Percentiles rank a stretch among this genome's conserved stretches.
These are phyloP conservation scores for Hypholoma sublateritium DNA, from an alignment of 768 basidiomycete species.

Conservation along the genomic window DNA sequence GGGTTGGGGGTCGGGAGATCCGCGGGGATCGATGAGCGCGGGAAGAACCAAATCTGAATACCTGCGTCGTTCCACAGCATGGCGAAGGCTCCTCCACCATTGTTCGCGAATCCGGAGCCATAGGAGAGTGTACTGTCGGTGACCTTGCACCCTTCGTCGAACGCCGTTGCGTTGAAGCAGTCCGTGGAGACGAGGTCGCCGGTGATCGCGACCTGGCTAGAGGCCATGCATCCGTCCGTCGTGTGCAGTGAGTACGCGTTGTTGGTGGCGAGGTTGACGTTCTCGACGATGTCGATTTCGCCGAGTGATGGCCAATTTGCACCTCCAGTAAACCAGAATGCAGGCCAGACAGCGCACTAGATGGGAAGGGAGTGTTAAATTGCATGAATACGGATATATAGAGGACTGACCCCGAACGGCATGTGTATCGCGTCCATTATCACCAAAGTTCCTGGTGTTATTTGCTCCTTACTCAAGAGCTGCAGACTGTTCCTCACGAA, in stretches of 20 bases:
- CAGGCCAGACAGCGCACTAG: constrained; percentile 14
- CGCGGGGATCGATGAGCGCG: constrained; percentile 1
- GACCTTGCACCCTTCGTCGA: constrained; percentile 4
- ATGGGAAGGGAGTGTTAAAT: neutral
- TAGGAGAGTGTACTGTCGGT: constrained; percentile 7
- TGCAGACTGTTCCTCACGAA: constrained; percentile 10
- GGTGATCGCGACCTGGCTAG: neutral
- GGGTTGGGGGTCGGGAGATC: constrained; percentile 6
- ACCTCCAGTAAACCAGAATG: constrained; percentile 15
- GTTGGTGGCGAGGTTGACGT: constrained; percentile 11
- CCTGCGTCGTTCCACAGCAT: constrained; percentile 13
- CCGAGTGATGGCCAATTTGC: constrained; percentile 9
- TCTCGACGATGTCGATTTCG: constrained; percentile 15
- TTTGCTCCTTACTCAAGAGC: constrained; percentile 11
- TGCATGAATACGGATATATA: neutral
- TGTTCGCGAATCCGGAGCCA: constrained; percentile 5
- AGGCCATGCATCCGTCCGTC: constrained; percentile 5
- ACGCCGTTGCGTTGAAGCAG: constrained; percentile 11
- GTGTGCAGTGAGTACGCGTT: constrained; percentile 12
- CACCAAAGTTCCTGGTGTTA: constrained; percentile 12
- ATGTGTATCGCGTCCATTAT: constrained; percentile 14
- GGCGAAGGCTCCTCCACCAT: constrained; percentile 11
- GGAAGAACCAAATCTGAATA: constrained; percentile 15
- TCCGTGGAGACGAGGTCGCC: constrained; percentile 7
- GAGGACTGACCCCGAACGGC: constrained; percentile 12